Conservation (phyloP, 176 grass and related monocot species). For the Stipa capillata region DNA sequence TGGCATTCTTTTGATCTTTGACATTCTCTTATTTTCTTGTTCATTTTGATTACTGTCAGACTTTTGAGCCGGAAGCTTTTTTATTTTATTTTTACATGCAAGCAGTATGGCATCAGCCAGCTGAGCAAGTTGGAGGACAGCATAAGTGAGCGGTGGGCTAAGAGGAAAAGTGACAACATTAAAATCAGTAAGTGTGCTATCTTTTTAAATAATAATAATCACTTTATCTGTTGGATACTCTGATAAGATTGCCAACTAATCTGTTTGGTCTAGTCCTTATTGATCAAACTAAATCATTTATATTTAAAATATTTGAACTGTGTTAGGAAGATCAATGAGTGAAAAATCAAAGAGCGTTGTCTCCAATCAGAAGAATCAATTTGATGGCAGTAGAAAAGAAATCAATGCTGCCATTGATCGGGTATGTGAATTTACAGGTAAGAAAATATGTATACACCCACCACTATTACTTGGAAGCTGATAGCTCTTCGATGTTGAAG, state of each 20-base stretch:
- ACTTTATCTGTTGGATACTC: constrained; percentile 19
- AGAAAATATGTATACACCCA: constrained; percentile 1
- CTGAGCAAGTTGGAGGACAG: constrained; percentile 95
- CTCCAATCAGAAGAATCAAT: constrained; percentile 67
- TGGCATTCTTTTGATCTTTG: too few species aligned
- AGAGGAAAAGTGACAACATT: constrained; percentile 60
- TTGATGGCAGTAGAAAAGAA: constrained; percentile 94
- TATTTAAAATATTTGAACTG: constrained; percentile 16
- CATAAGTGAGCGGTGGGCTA: constrained; percentile 85
- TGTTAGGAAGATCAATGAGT: constrained; percentile 57
- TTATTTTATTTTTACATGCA: constrained; percentile 29
- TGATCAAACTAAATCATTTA: too few species aligned
- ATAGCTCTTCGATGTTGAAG: constrained; percentile 1
- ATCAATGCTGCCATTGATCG: constrained; percentile 88
- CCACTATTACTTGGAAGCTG: constrained; percentile 1
- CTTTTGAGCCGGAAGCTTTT: constrained; percentile 25
- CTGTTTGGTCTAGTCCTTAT: not conserved
- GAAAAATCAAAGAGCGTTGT: constrained; percentile 52
- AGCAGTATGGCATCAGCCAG: constrained; percentile 87
- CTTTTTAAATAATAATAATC: not conserved
- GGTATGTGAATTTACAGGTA: constrained; percentile 92
- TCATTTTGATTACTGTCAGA: constrained; percentile 8
- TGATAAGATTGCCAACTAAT: constrained; percentile 12
- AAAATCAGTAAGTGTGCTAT: constrained; percentile 62
- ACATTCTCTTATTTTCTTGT: constrained; percentile 7